Percentiles rank a stretch among this genome's conserved stretches.
Evolutionary conservation across 139 green algal species (phyloP).

Genomic region (Chlorella vulgaris): DNA sequence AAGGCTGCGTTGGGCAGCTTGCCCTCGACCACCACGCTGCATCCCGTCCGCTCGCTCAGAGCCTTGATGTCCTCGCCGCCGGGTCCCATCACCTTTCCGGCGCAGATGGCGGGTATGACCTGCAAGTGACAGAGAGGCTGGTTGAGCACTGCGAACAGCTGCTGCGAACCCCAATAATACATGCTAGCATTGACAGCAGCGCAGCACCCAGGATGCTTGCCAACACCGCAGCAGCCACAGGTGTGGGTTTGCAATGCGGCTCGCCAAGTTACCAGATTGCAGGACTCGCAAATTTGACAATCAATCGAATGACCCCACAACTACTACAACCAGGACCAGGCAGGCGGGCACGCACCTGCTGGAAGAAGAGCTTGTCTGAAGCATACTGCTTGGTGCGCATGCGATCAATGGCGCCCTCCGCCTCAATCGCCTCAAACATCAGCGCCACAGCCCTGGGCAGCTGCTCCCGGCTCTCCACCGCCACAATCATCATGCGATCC

Average conservation of each 20-base stretch:
- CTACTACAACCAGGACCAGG: too few relatives aligned
- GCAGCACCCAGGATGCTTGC: too few relatives aligned
- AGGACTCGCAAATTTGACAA: too few relatives aligned
- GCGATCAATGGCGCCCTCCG: conserved; percentile 19
- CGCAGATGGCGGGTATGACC: conserved; percentile 43
- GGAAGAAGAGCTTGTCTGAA: conserved; percentile 17
- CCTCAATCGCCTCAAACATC: conserved; percentile 29
- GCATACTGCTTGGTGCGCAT: conserved; percentile 25
- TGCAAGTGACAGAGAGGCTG: not conserved
- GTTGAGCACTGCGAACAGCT: too few relatives aligned
- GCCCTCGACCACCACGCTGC: conserved; percentile 41
- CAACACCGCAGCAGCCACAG: too few relatives aligned
- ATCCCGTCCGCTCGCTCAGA: conserved; percentile 12
- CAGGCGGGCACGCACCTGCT: conserved; percentile 29
- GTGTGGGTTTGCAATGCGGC: too few relatives aligned
- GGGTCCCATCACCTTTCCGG: conserved; percentile 44
- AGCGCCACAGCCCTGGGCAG: conserved; percentile 8
- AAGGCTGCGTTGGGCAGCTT: conserved; percentile 40
- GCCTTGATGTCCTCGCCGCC: conserved; percentile 33
- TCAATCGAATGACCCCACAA: too few relatives aligned
- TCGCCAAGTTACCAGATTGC: too few relatives aligned
- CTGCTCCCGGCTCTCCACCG: conserved; percentile 21
- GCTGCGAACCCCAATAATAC: too few relatives aligned
- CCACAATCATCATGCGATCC: conserved; percentile 51
- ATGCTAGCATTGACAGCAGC: too few relatives aligned